These are phyloP conservation scores for Ligustrum vulgare DNA, from an alignment of 257 asterid species.

Conservation along the genomic window DNA sequence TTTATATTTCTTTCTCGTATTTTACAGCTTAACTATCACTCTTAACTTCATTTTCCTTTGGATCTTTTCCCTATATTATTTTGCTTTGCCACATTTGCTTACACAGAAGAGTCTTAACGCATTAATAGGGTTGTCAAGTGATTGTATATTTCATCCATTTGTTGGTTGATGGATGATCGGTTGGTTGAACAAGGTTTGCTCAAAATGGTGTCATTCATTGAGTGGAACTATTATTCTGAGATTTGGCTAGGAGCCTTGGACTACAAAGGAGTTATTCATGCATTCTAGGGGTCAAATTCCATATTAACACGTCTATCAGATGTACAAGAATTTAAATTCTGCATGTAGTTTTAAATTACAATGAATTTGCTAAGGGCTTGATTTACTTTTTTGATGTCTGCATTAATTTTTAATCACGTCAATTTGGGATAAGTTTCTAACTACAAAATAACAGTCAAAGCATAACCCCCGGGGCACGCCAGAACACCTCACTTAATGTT, in stretches of 20 bases:
- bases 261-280: background rate
- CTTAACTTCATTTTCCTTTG: slow-evolving; percentile 7
- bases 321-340: background rate
- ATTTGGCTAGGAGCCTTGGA: background rate
- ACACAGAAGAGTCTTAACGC: background rate
- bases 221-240: background rate
- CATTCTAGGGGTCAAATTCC: background rate
- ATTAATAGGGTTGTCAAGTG: background rate
- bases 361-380: background rate
- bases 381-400: background rate
- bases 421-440: background rate
- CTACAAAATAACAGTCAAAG: background rate
- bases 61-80: slow-evolving; percentile 5
- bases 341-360: background rate
- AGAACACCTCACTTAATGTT: background rate
- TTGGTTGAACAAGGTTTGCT: background rate
- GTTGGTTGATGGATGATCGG: background rate
- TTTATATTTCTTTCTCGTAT: background rate
- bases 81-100: slow-evolving; percentile 16
- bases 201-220: background rate
- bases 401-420: background rate
- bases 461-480: background rate
- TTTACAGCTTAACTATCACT: slow-evolving; percentile 10
- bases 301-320: background rate
- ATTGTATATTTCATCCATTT: background rate